Percentiles rank a stretch among this genome's conserved stretches.
These are phyloP conservation scores for Diaporthe amygdali DNA, from an alignment of 2,329 filamentous ascomycete species.

Conservation along the genomic window DNA sequence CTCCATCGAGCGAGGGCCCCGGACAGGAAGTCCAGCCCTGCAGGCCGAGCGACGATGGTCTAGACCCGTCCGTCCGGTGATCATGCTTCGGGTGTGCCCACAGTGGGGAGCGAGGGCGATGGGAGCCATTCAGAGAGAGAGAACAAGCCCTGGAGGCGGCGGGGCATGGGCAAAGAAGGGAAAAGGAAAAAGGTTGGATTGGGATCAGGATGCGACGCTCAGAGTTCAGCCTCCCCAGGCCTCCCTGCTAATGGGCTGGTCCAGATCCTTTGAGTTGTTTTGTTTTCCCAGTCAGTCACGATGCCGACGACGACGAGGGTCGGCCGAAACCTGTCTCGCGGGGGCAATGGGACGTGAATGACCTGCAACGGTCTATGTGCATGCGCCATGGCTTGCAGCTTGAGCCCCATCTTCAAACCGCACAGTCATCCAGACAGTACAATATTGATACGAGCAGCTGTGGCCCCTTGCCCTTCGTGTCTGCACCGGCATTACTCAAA, in stretches of 20 bases:
- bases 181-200: neutral
- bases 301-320: neutral
- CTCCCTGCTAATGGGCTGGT: neutral
- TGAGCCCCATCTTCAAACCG: neutral
- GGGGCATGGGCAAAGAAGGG: neutral
- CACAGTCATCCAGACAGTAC: neutral
- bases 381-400: neutral
- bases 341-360: too few species aligned
- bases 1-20: neutral
- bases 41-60: neutral
- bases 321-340: neutral
- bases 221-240: neutral
- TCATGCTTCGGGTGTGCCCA: constrained; percentile 10
- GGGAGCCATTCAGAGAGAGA: neutral
- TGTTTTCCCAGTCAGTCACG: neutral
- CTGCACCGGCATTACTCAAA: constrained; percentile 10
- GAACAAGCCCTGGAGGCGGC: neutral
- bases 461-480: neutral
- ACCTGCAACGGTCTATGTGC: constrained; percentile 2
- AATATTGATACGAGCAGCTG: neutral
- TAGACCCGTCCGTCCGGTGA: neutral
- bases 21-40: neutral
- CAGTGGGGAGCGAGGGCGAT: neutral
- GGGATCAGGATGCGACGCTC: neutral
- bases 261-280: neutral